Base-by-base conservation (phyloP, 2,329 filamentous ascomycete species). In the Aspergillus transmontanensis region DNA sequence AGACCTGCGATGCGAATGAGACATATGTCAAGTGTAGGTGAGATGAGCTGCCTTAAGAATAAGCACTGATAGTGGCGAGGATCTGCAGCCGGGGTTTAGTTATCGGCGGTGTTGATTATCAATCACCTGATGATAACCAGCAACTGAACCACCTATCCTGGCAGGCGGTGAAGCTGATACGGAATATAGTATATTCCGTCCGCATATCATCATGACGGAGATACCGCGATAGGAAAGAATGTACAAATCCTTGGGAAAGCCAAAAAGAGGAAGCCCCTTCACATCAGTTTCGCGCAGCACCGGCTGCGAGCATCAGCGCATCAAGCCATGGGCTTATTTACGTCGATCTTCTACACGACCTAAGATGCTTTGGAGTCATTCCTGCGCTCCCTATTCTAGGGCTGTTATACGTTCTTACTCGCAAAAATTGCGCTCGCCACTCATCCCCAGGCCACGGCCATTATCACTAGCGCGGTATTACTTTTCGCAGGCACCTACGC, bases 361-460 rank as follows among this genome's bases (percentile, higher is more conserved):
- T 32, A 71, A 61, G 32, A 73, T 73, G 72, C 64, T 72, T 66
- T 72, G 69, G 70, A 71, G 70, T 65, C 64, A 65, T 58, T 69
- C 69, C 57, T 71, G 68, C 67, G 36, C 68, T 64, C 74, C 75
- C 69, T 75, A 59, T 69, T 71, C 69, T 51, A 73, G 73, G 74
- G 73, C 71, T 66, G 66, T 71, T 28, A 61, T 69, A 59, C 71
- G 68, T 59, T 71, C 69, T 57, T 71, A 66, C 57, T 63, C 68
- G 57, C 71, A 66, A 64, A 69, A 61, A 66, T 66, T 72, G 61
- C 71, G 70, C 60, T 65, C 65, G 64, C 63, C 67, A 61, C 63
- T 65, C 28, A 41, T 61, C 48, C 28, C 66, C 46, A 66, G 60
- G 56, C 55, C 64, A 46, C 66, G 64, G 50, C 45, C 65, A 61